These are phyloP conservation scores for Neurospora pannonica DNA, from an alignment of 495 filamentous ascomycete species.

Conservation along the genomic window DNA sequence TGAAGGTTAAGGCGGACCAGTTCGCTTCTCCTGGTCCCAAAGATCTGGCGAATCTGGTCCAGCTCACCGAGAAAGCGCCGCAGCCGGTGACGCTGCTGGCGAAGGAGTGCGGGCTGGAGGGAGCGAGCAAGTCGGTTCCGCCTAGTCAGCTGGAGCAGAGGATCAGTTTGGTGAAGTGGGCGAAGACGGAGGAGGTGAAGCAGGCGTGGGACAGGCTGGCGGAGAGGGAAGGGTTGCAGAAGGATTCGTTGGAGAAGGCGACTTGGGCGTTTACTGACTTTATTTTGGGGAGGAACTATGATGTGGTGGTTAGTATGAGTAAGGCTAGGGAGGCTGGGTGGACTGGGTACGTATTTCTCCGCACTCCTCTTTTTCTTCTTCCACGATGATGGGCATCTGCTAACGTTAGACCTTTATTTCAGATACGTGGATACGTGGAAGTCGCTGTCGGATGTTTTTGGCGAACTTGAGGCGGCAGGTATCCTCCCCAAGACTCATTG, in stretches of 20 bases:
- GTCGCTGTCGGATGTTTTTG: constrained; percentile 36
- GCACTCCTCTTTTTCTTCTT: background rate
- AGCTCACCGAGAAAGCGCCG: constrained; percentile 23
- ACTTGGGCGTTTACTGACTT: constrained; percentile 47
- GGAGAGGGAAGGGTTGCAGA: constrained; percentile 37
- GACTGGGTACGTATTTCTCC: constrained; percentile 21
- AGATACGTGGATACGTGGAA: constrained; percentile 45
- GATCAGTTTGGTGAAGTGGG: constrained; percentile 46
- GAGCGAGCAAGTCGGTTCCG: constrained; percentile 13
- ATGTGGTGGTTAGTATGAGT: constrained; percentile 44
- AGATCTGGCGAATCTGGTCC: constrained; percentile 7
- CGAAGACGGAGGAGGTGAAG: constrained; percentile 39
- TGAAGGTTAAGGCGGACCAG: constrained; percentile 35
- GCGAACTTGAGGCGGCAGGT: constrained; percentile 32
- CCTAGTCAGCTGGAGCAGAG: constrained; percentile 30
- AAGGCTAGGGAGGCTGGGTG: constrained; percentile 46
- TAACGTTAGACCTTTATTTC: background rate
- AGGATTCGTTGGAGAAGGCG: constrained; percentile 43
- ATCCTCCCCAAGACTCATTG: constrained; percentile 19
- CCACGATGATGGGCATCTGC: background rate
- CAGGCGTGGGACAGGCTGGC: constrained; percentile 35
- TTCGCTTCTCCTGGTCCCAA: constrained; percentile 20
- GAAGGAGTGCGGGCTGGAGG: constrained; percentile 29
- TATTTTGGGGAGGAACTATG: constrained; percentile 41
- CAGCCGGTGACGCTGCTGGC: constrained; percentile 33